These are phyloP conservation scores for Colletotrichum karsti DNA, from an alignment of 2,329 filamentous ascomycete species.

Conservation along the genomic window DNA sequence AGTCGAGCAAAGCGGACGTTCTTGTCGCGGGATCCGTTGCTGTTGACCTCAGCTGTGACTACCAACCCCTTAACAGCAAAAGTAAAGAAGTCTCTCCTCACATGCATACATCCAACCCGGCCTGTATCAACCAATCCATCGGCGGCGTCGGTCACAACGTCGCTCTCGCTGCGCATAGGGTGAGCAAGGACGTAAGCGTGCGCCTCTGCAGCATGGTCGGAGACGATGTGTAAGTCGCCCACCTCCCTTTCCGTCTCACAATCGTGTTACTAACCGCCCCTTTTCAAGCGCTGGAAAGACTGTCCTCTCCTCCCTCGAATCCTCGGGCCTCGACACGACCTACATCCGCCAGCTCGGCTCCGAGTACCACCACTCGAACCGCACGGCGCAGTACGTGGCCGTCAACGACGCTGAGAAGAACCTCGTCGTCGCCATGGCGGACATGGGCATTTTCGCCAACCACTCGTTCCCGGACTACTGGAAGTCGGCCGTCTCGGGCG, in stretches of 20 bases:
- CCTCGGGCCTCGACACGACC: slow-evolving; percentile 69
- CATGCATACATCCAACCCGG: slow-evolving; percentile 86
- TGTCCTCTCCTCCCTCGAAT: slow-evolving; percentile 71
- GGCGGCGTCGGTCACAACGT: slow-evolving; percentile 95
- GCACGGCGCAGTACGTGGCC: slow-evolving; percentile 91
- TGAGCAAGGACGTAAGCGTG: slow-evolving; percentile 67
- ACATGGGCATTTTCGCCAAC: slow-evolving; percentile 85
- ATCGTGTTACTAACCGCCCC: not conserved
- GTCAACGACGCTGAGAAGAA: slow-evolving; percentile 87
- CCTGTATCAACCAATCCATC: slow-evolving; percentile 81
- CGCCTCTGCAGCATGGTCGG: slow-evolving; percentile 83
- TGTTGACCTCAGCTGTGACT: slow-evolving; percentile 88
- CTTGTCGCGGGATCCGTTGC: slow-evolving; percentile 91
- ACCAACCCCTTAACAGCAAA: slow-evolving; percentile 37
- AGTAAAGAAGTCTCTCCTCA: slow-evolving; percentile 48
- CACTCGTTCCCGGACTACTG: slow-evolving; percentile 64
- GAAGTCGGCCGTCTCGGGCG: slow-evolving; percentile 64
- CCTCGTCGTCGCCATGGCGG: slow-evolving; percentile 91
- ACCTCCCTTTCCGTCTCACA: not conserved
- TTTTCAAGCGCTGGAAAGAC: slow-evolving; percentile 74
- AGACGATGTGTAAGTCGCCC: slow-evolving; percentile 71
- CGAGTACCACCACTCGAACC: slow-evolving; percentile 57
- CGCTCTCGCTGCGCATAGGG: slow-evolving; percentile 80
- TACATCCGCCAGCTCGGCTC: slow-evolving; percentile 67
- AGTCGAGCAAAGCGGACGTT: slow-evolving; percentile 64